Conservation (phyloP, 768 basidiomycete species). For the Chlorophyllum brunneum region DNA sequence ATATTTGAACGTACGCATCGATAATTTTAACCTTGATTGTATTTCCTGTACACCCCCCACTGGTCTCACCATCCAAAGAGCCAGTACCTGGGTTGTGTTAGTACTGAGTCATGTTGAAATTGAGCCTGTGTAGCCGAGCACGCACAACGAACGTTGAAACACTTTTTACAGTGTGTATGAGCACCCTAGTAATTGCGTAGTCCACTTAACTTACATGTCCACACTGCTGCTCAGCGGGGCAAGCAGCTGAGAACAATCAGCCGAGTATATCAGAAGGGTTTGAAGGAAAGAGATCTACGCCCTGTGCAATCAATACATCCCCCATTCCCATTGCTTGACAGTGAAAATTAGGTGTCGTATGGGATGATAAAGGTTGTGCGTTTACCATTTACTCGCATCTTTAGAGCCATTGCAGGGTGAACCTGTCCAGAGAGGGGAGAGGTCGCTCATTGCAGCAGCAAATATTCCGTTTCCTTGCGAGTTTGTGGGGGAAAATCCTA, state of each 20-base stretch:
- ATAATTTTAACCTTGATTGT: slow-evolving; percentile 32
- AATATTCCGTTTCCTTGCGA: slow-evolving; percentile 26
- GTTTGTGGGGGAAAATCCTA: slow-evolving; percentile 23
- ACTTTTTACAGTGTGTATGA: slow-evolving; percentile 5
- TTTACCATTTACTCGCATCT: slow-evolving; percentile 17
- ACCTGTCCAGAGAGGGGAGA: slow-evolving; percentile 28
- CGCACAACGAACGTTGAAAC: slow-evolving; percentile 26
- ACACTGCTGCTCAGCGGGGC: slow-evolving; percentile 11
- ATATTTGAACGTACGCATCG: slow-evolving; percentile 19
- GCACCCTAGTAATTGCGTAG: neutral
- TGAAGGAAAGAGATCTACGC: slow-evolving; percentile 16
- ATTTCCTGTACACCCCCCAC: slow-evolving; percentile 23
- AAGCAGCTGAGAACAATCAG: slow-evolving; percentile 11
- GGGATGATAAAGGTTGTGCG: neutral
- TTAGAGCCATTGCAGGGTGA: slow-evolving; percentile 23
- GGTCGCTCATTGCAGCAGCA: slow-evolving; percentile 27
- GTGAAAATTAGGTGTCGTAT: neutral
- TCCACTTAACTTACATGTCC: slow-evolving; percentile 10
- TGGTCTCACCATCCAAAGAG: slow-evolving; percentile 20
- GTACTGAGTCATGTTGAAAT: too few relatives aligned
- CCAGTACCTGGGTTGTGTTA: slow-evolving; percentile 15
- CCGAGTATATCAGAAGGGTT: neutral
- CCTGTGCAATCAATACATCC: slow-evolving; percentile 25
- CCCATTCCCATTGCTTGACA: slow-evolving; percentile 19
- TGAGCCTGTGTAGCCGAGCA: slow-evolving; percentile 11